Evolutionary conservation across 73 alveolate species (phyloP).

Genomic region (Paramecium octaurelia): DNA sequence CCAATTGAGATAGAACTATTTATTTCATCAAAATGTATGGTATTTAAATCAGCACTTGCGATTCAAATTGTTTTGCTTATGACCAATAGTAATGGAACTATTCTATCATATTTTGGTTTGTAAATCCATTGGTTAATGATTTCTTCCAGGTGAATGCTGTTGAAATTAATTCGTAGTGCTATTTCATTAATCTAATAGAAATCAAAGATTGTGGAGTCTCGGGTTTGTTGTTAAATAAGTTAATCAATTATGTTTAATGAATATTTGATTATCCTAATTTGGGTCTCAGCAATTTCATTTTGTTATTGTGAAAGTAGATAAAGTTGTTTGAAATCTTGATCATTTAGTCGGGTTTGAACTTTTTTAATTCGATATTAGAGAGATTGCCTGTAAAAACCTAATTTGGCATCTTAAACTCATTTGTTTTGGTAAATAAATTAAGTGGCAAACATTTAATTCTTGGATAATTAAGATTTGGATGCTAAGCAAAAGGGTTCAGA

Average conservation of each 20-base stretch:
- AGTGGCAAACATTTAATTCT: neutral
- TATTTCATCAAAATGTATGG: neutral
- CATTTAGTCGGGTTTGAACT: neutral
- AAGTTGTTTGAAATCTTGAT: neutral
- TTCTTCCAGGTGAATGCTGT: neutral
- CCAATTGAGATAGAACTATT: neutral
- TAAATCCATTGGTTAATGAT: neutral
- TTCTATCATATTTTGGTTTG: neutral
- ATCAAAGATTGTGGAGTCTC: neutral
- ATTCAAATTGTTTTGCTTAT: neutral
- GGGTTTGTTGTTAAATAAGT: neutral
- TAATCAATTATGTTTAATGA: neutral
- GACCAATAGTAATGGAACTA: neutral
- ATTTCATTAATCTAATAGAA: neutral
- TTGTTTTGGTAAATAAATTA: neutral
- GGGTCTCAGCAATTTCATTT: neutral
- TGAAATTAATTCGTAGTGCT: neutral
- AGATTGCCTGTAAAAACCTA: neutral
- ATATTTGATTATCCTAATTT: neutral
- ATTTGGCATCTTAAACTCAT: neutral
- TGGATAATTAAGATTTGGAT: neutral
- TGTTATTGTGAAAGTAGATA: neutral
- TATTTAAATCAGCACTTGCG: neutral
- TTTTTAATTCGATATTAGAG: neutral
- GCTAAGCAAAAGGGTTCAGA: conserved; percentile 22